These are phyloP conservation scores for Erysimum cheiri DNA, from an alignment of 441 rosid genomes.

Conservation along the genomic window DNA sequence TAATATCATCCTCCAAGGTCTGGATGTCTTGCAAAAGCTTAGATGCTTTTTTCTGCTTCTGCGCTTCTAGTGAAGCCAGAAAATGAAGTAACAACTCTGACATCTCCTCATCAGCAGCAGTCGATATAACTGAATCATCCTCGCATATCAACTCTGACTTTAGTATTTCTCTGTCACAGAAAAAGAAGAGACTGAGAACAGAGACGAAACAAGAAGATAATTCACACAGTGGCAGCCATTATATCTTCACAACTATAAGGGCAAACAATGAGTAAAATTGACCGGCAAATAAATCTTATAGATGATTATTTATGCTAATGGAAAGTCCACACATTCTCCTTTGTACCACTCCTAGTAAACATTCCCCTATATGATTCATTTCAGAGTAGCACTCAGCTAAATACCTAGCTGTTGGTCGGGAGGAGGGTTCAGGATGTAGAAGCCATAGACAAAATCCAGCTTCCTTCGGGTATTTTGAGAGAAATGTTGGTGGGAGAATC, in stretches of 20 bases:
- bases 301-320: conserved; percentile 5
- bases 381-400: conserved; percentile 15
- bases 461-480: conserved; percentile 70
- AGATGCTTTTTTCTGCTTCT: conserved; percentile 63
- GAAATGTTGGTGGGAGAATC: conserved; percentile 75
- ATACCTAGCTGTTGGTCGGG: conserved; percentile 85
- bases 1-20: conserved; percentile 70
- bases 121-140: conserved; percentile 42
- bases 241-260: conserved; percentile 7
- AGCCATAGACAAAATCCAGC: conserved; percentile 93
- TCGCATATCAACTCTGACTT: conserved; percentile 62
- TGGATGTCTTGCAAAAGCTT: conserved; percentile 59
- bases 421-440: conserved; percentile 74
- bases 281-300: conserved; percentile 13
- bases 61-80: conserved; percentile 56
- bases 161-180: conserved; percentile 68
- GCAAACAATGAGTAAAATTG: neutral
- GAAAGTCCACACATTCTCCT: conserved; percentile 13
- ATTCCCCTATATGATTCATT: neutral
- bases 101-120: conserved; percentile 55
- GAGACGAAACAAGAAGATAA: conserved; percentile 27
- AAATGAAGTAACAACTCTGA: conserved; percentile 68
- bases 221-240: conserved; percentile 23
- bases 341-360: conserved; percentile 26
- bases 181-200: conserved; percentile 35